phyloP scores from a whole-genome alignment of 345 rosid genomes.

The Camelina hispida region DNA sequence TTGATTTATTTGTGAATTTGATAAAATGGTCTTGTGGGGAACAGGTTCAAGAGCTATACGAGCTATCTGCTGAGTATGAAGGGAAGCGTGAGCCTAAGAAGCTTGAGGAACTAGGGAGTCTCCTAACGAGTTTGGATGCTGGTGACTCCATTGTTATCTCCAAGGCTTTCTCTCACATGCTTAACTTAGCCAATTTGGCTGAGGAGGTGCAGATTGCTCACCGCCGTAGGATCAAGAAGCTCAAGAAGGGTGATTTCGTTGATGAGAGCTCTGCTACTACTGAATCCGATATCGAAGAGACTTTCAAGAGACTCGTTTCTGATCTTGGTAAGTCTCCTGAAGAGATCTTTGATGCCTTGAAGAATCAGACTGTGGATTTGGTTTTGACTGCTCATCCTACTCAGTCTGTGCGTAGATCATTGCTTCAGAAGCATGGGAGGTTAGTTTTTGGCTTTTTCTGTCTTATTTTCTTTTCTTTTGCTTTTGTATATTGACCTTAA shows the following conservation, averaged over 20 bases:
- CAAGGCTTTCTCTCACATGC: constrained; percentile 95
- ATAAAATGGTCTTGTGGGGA: neutral
- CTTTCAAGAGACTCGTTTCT: constrained; percentile 83
- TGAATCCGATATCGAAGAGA: constrained; percentile 95
- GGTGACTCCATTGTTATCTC: constrained; percentile 96
- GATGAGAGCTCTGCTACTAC: constrained; percentile 91
- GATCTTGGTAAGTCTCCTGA: constrained; percentile 86
- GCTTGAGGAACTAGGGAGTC: constrained; percentile 87
- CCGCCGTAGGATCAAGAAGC: constrained; percentile 77
- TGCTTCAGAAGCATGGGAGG: constrained; percentile 99
- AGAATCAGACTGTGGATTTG: constrained; percentile 96
- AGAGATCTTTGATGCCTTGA: constrained; percentile 89
- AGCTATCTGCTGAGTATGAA: constrained; percentile 94
- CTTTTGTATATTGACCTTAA: neutral
- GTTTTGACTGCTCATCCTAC: constrained; percentile 99
- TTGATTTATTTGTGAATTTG: neutral
- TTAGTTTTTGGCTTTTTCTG: constrained; percentile 35
- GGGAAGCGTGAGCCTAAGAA: constrained; percentile 74
- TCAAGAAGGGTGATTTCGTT: constrained; percentile 84
- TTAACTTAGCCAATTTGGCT: constrained; percentile 95
- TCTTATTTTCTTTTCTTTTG: neutral
- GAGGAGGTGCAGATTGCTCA: constrained; percentile 97
- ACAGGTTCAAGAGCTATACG: constrained; percentile 96
- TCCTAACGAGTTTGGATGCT: constrained; percentile 87
- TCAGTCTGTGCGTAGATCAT: constrained; percentile 92